Conservation (phyloP, 257 asterid species). For the Oldenlandia corymbosa region DNA sequence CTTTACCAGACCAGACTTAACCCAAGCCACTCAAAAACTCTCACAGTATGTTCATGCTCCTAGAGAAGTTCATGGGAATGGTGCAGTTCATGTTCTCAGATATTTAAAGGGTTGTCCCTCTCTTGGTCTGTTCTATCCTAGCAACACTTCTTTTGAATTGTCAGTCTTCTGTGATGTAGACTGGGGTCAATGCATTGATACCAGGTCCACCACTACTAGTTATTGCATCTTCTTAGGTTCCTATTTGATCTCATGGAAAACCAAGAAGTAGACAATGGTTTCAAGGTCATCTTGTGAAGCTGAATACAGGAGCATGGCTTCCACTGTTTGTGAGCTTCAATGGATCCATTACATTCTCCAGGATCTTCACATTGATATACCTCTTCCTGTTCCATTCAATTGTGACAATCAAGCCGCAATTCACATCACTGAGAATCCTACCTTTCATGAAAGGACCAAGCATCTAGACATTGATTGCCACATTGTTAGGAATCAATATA, state of each 20-base stretch:
- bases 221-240: neutral
- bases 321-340: no score
- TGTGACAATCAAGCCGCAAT: neutral
- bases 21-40: neutral
- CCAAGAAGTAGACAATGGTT: neutral
- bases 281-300: neutral
- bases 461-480: neutral
- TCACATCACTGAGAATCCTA: neutral
- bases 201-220: neutral
- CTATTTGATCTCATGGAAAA: neutral
- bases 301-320: no score
- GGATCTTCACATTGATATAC: no score
- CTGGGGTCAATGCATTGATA: neutral
- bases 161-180: neutral
- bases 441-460: neutral
- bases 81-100: neutral
- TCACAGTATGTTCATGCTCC: neutral
- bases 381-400: neutral
- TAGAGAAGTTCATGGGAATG: neutral
- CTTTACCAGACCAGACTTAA: neutral
- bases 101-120: neutral
- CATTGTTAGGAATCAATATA: neutral
- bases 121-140: neutral
- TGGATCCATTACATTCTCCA: no score
- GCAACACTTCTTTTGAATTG: no score